Evolutionary conservation across 108 stramenopile genomes (phyloP).

Genomic region (Pelagomonas calceolata): DNA sequence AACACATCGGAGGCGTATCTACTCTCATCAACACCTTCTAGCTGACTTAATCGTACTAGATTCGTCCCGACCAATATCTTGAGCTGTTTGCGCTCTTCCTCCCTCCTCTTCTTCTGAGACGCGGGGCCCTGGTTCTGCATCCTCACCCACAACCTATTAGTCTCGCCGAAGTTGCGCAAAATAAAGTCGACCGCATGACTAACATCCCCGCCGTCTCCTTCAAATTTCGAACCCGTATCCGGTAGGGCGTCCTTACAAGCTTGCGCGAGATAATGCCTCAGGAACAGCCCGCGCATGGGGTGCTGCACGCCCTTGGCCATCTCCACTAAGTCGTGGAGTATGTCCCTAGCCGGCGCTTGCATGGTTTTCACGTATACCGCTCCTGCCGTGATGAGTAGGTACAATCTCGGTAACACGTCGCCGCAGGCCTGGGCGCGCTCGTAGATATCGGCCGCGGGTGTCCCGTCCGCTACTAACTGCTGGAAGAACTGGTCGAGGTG

Average conservation of each 20-base stretch:
- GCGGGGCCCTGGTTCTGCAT: constrained; percentile 64
- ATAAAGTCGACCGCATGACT: constrained; percentile 85
- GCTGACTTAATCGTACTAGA: constrained; percentile 77
- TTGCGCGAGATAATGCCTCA: constrained; percentile 87
- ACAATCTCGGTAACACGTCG: constrained; percentile 85
- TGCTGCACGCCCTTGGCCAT: constrained; percentile 96
- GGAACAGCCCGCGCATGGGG: constrained; percentile 93
- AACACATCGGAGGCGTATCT: constrained; percentile 70
- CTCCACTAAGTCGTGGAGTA: constrained; percentile 85
- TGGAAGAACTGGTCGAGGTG: constrained; percentile 81
- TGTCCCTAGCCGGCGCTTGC: constrained; percentile 54
- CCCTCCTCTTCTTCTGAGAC: constrained; percentile 72
- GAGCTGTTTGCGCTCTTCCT: constrained; percentile 91
- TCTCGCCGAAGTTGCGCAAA: constrained; percentile 84
- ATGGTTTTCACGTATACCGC: constrained; percentile 76
- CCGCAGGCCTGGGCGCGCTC: constrained; percentile 84
- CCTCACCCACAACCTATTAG: constrained; percentile 98
- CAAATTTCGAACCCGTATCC: constrained; percentile 52
- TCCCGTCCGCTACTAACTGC: constrained; percentile 37
- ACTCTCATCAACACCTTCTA: constrained; percentile 76
- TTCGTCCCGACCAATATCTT: constrained; percentile 91
- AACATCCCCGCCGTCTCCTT: constrained; percentile 41
- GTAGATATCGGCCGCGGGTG: constrained; percentile 73
- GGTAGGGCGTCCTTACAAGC: constrained; percentile 80
- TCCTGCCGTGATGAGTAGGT: constrained; percentile 90